Percentiles rank a stretch among this genome's conserved stretches.
Evolutionary conservation across 345 rosid species (phyloP).

Genomic region (Litchi chinensis): DNA sequence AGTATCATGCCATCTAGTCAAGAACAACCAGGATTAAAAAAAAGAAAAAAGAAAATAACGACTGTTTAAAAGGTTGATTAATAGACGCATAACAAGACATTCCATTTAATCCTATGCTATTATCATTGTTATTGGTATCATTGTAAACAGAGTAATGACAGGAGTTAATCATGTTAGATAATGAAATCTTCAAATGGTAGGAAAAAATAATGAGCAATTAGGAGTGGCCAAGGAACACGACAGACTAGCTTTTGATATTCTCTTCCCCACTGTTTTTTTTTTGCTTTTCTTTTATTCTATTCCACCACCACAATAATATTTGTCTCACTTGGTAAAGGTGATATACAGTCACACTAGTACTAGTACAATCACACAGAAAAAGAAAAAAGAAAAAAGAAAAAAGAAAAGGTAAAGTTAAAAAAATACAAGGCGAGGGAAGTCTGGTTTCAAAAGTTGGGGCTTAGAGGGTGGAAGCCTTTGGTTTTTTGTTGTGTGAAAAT

Average conservation of each 20-base stretch:
- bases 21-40: neutral
- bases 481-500: conserved; percentile 9
- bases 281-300: neutral
- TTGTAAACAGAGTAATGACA: conserved; percentile 3
- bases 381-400: conserved; percentile 1
- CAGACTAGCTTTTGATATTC: neutral
- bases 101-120: too few species aligned
- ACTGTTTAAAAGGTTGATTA: neutral
- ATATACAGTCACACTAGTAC: neutral
- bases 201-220: conserved; percentile 1
- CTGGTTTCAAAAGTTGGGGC: conserved; percentile 13
- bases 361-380: neutral
- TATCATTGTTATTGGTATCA: too few species aligned
- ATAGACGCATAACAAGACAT: neutral
- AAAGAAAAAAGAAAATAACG: neutral
- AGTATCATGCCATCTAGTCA: too few species aligned
- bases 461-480: conserved; percentile 4
- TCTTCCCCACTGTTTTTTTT: neutral
- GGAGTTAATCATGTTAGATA: conserved; percentile 14
- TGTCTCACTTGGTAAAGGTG: conserved; percentile 18
- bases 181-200: conserved; percentile 21
- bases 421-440: neutral
- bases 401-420: neutral
- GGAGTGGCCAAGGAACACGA: neutral
- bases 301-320: neutral